Evolutionary conservation across 352 stramenopile species (phyloP).

Genomic region (Pythium myriotylum): DNA sequence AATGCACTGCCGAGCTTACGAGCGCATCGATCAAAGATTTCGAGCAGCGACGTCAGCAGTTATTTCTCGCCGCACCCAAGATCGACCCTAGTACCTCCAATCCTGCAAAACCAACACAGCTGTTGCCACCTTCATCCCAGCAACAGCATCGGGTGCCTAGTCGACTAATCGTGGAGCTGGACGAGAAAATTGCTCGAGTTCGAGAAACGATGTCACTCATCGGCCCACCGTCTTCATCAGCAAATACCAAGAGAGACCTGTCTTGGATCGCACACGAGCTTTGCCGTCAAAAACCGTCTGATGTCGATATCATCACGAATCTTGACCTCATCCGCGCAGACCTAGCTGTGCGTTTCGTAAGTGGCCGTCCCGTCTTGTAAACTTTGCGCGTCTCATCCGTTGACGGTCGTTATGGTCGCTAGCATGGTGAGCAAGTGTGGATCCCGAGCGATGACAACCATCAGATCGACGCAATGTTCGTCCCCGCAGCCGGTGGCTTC

Average conservation of each 20-base stretch:
- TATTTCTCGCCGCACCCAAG: slow-evolving; percentile 36
- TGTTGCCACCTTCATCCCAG: background rate
- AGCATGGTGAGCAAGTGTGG: slow-evolving; percentile 85
- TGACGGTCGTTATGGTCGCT: too few relatives aligned
- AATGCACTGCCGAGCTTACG: slow-evolving; percentile 44
- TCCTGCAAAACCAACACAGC: background rate
- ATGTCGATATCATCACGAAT: slow-evolving; percentile 68
- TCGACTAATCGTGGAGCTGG: slow-evolving; percentile 10
- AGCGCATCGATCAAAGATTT: slow-evolving; percentile 50
- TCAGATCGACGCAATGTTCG: slow-evolving; percentile 81
- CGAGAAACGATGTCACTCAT: slow-evolving; percentile 23
- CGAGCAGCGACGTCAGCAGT: slow-evolving; percentile 44
- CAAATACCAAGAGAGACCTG: slow-evolving; percentile 34
- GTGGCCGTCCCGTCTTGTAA: slow-evolving; percentile 12
- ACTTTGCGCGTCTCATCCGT: too few relatives aligned
- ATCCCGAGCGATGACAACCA: slow-evolving; percentile 62
- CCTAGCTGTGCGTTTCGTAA: slow-evolving; percentile 74
- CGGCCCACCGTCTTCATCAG: slow-evolving; percentile 17
- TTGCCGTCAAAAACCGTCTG: slow-evolving; percentile 37
- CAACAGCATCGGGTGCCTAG: slow-evolving; percentile 7
- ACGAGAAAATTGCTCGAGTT: slow-evolving; percentile 24
- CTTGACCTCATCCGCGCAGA: slow-evolving; percentile 84
- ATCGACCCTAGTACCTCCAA: slow-evolving; percentile 15
- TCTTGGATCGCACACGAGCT: slow-evolving; percentile 64
- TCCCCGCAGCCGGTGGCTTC: slow-evolving; percentile 47